Conservation (phyloP, 805 yeast genomes). For the Zygosaccharomyces bailii region DNA sequence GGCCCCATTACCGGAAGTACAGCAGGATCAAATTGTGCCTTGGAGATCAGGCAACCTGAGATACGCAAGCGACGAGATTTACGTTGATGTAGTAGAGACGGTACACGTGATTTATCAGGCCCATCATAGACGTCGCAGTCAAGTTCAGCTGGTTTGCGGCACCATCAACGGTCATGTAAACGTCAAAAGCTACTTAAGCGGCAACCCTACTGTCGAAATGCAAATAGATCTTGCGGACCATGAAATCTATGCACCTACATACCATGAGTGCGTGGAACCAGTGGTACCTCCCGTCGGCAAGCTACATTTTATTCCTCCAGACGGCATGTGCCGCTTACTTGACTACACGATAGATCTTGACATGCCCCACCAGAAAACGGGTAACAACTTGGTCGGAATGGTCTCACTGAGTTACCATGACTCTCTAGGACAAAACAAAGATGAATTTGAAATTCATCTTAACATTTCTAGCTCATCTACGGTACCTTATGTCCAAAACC, state of each 20-base stretch:
- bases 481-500: constrained; percentile 47
- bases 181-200: constrained; percentile 69
- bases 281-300: constrained; percentile 22
- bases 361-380: constrained; percentile 8
- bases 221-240: constrained; percentile 46
- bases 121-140: constrained; percentile 2
- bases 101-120: constrained; percentile 48
- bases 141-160: constrained; percentile 20
- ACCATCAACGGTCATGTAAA: constrained; percentile 59
- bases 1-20: constrained; percentile 1
- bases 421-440: constrained; percentile 36
- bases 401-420: constrained; percentile 33
- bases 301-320: constrained; percentile 81
- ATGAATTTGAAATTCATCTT: constrained; percentile 39
- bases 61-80: constrained; percentile 78
- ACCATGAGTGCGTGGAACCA: constrained; percentile 66
- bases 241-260: constrained; percentile 53
- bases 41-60: constrained; percentile 78
- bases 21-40: constrained; percentile 44
- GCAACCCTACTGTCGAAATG: constrained; percentile 68
- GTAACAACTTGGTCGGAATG: constrained; percentile 22
- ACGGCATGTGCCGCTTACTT: constrained; percentile 65
- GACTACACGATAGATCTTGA: constrained; percentile 58
- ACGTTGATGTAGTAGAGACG: constrained; percentile 73
- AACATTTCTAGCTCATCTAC: constrained; percentile 39